Evolutionary conservation across 2,329 filamentous ascomycete genomes (phyloP).

Genomic region (Emericellopsis cladophorae): DNA sequence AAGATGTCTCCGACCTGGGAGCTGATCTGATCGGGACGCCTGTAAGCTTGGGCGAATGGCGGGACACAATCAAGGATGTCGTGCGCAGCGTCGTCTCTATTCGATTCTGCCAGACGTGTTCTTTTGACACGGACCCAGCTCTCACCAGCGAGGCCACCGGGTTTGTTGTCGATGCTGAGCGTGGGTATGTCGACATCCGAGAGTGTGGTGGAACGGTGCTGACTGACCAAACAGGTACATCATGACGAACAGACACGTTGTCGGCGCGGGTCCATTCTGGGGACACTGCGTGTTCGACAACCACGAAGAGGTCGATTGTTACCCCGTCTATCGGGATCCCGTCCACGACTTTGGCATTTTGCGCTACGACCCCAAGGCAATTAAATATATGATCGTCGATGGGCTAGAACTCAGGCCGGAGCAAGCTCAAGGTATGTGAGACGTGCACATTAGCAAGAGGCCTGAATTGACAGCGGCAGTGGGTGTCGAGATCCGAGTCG

Average conservation of each 20-base stretch:
- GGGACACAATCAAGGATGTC: constrained; percentile 86
- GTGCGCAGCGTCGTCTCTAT: constrained; percentile 97
- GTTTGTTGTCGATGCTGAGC: constrained; percentile 91
- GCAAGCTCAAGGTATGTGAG: constrained; percentile 51
- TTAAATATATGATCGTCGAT: constrained; percentile 91
- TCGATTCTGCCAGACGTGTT: constrained; percentile 94
- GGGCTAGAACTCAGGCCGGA: constrained; percentile 74
- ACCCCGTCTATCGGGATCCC: constrained; percentile 93
- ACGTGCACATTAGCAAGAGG: background rate
- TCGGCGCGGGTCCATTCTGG: constrained; percentile 92
- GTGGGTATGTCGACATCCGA: constrained; percentile 44
- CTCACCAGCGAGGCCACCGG: constrained; percentile 92
- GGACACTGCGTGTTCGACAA: constrained; percentile 98
- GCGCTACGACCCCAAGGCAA: constrained; percentile 86
- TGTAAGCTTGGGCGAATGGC: constrained; percentile 59
- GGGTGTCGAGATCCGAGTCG: constrained; percentile 87
- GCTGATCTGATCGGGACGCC: constrained; percentile 22
- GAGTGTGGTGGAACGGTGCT: background rate
- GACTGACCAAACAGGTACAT: constrained; percentile 44
- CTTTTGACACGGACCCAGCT: constrained; percentile 94
- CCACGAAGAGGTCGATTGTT: constrained; percentile 91
- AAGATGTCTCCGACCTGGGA: constrained; percentile 21
- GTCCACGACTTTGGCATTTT: constrained; percentile 98
- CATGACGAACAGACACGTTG: constrained; percentile 82
- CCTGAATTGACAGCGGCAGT: constrained; percentile 30